Evolutionary conservation across 345 rosid species (phyloP).

Genomic region (Moricandia moricandioides): DNA sequence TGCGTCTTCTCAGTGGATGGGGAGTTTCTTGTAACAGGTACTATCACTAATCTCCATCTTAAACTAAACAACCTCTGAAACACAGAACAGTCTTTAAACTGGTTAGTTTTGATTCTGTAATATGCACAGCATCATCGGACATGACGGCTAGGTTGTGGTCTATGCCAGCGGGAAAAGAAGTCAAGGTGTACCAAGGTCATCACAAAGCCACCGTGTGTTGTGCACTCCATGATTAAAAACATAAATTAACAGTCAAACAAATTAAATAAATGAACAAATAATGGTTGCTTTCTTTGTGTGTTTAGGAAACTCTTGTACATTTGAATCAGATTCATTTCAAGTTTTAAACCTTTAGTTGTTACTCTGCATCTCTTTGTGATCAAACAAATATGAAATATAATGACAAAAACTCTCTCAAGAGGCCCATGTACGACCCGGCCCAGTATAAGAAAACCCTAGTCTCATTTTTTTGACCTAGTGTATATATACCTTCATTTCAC

Average conservation of each 20-base stretch:
- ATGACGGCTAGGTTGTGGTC: slow-evolving; percentile 89
- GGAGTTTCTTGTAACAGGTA: slow-evolving; percentile 91
- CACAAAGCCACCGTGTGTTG: slow-evolving; percentile 92
- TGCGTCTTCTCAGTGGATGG: slow-evolving; percentile 98
- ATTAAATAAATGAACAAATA: neutral
- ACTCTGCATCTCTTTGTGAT: neutral
- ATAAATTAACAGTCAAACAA: neutral
- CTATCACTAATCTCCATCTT: neutral
- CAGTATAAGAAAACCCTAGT: slow-evolving; percentile 22
- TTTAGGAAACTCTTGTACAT: slow-evolving; percentile 17
- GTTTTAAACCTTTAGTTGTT: neutral
- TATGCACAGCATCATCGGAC: slow-evolving; percentile 77
- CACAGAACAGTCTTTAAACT: neutral
- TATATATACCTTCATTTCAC: slow-evolving; percentile 2
- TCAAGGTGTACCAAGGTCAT: slow-evolving; percentile 78
- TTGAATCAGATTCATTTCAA: neutral
- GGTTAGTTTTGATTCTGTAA: neutral
- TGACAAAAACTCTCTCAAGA: neutral
- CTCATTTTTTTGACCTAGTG: slow-evolving; percentile 1
- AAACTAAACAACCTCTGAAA: neutral
- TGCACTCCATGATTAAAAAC: slow-evolving; percentile 73
- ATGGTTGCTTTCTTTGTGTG: neutral
- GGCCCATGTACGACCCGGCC: slow-evolving; percentile 21
- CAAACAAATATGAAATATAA: neutral
- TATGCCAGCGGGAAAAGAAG: slow-evolving; percentile 61